Conservation (phyloP, 305 asterid species). For the Solanum hybrid region DNA sequence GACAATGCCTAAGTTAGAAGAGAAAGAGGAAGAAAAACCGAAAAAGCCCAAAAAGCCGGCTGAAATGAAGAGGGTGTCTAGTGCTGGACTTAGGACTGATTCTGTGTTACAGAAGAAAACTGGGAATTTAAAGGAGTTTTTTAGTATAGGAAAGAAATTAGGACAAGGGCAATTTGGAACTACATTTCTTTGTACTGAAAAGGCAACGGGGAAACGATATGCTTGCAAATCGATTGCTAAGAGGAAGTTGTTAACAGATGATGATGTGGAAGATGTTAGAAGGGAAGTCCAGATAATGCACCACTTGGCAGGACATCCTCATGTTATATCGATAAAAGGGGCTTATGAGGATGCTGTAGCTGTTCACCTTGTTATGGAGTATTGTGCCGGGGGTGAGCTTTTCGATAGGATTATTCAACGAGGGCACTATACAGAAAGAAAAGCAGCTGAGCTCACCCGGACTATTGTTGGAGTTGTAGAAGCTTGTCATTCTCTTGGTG, state of each 20-base stretch:
- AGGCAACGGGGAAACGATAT: constrained; percentile 34
- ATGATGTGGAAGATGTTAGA: constrained; percentile 76
- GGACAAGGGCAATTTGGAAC: constrained; percentile 86
- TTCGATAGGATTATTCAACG: constrained; percentile 62
- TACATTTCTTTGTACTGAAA: constrained; percentile 62
- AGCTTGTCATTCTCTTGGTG: constrained; percentile 73
- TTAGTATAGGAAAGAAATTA: constrained; percentile 47
- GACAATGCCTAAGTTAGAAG: constrained; percentile 26
- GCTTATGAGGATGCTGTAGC: constrained; percentile 83
- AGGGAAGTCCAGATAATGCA: constrained; percentile 81
- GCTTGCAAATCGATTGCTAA: constrained; percentile 88
- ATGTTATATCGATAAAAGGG: constrained; percentile 63
- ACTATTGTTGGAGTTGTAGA: constrained; percentile 71
- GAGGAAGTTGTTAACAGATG: constrained; percentile 53
- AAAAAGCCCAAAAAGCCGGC: constrained; percentile 27
- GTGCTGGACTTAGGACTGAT: constrained; percentile 66
- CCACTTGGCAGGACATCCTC: constrained; percentile 56
- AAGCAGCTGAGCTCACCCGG: constrained; percentile 71
- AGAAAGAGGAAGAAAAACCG: constrained; percentile 17
- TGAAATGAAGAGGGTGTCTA: constrained; percentile 34
- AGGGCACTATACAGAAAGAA: constrained; percentile 81
- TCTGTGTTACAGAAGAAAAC: constrained; percentile 59
- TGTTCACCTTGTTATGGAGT: constrained; percentile 80
- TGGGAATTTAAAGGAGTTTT: constrained; percentile 57
- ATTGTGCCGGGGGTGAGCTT: constrained; percentile 72